Conservation (phyloP, 2,329 filamentous ascomycete genomes). For the Nannizzia gypsea region DNA sequence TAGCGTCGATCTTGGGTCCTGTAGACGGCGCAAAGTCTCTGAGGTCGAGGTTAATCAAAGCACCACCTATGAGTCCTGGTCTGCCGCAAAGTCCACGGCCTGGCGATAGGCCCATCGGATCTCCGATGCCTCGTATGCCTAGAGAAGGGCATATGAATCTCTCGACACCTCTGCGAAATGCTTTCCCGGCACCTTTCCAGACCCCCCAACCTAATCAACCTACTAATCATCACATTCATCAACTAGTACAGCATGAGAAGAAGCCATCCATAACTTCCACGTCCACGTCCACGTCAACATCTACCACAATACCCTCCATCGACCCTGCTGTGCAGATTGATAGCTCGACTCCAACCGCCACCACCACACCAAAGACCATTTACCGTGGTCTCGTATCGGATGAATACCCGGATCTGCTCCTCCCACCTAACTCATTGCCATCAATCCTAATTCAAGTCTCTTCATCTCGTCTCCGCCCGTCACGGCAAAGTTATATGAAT, state of each 20-base stretch:
- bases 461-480: slow-evolving; percentile 89
- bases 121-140: slow-evolving; percentile 47
- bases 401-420: slow-evolving; percentile 71
- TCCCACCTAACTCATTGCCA: slow-evolving; percentile 78
- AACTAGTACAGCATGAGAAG: slow-evolving; percentile 17
- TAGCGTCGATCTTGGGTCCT: slow-evolving; percentile 25
- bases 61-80: slow-evolving; percentile 50
- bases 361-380: slow-evolving; percentile 31
- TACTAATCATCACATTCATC: slow-evolving; percentile 6
- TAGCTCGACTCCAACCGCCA: slow-evolving; percentile 18
- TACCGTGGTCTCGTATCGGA: slow-evolving; percentile 72
- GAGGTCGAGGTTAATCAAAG: slow-evolving; percentile 23
- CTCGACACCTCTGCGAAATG: slow-evolving; percentile 45
- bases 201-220: slow-evolving; percentile 54
- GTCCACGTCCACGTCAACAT: slow-evolving; percentile 2
- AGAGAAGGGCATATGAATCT: slow-evolving; percentile 41
- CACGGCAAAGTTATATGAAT: slow-evolving; percentile 69
- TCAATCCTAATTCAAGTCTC: slow-evolving; percentile 78
- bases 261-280: slow-evolving; percentile 12
- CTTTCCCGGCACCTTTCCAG: slow-evolving; percentile 59
- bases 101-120: slow-evolving; percentile 47
- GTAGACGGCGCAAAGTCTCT: neutral
- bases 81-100: slow-evolving; percentile 51
- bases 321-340: slow-evolving; percentile 26
- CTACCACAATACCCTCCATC: slow-evolving; percentile 25